Base-by-base conservation (phyloP, 768 basidiomycete genomes). In the Boletus rex-veris region DNA sequence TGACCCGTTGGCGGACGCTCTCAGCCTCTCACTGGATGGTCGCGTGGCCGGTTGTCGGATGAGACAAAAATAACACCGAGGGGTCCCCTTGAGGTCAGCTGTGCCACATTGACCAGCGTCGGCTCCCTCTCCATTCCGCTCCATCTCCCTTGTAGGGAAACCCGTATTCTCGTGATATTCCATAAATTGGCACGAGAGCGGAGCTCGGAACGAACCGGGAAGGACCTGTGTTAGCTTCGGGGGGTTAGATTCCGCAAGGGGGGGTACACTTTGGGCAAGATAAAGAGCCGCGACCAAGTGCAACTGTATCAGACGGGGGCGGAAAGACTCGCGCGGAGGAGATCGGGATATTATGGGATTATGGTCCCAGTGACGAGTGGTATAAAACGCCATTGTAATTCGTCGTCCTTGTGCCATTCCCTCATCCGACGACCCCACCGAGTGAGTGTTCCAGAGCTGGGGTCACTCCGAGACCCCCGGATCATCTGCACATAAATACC, bases 311-410 rank as follows among this genome's bases (percentile, higher is more conserved):
- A 43, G 38, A 41, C 41, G 39, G 30, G 48, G 43, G 50, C 63
- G 64, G 63, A 54, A 48, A 45, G 64, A 65, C 50, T 59, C 63
- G 64, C 40, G 48, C 48, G 60, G 41, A 45, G 46, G 31, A 6
- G 7, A 49, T 58, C 70, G 68, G 68, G 63, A 48, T 59, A 71
- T 58, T 65, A 71, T 69, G 68, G 69, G 59, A 70, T 70, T 60
- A 71, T 64, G 60, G 44, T 18, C 37, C 52, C 54, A 54, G 58
- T 60, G 60, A 57, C 49, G 43, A 43, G 40, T 24, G 58, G 59
- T 71, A 70, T 70, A 70, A 70, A 71, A 41, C 49, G 46, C 36
- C 52, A 46, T 40, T 42, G 39, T 4, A 40, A 52, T 47, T 53
- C 41, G 45, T 43, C 26, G 28, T 48, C 48, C 45, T 58, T 58